A percentile compares a stretch with the other conserved stretches of the same genome.
phyloP scores from a whole-genome alignment of 2,329 filamentous ascomycete species.

The Xylariomycetidae sp. region DNA sequence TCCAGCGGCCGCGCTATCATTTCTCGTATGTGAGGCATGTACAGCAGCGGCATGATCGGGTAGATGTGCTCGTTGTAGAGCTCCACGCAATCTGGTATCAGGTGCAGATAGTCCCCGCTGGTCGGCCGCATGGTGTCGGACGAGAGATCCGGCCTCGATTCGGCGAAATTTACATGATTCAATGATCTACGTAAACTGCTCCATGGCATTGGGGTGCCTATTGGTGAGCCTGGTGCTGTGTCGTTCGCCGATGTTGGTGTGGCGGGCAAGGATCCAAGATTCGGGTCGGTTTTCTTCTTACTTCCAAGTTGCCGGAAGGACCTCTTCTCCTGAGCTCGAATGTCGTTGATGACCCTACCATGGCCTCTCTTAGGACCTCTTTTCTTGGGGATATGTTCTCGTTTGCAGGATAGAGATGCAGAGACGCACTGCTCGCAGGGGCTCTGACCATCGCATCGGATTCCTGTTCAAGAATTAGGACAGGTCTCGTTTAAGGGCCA shows the following conservation, averaged over 20 bases:
- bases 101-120: constrained; percentile 36
- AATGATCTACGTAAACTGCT: constrained; percentile 16
- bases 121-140: constrained; percentile 37
- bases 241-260: constrained; percentile 1
- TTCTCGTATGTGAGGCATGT: constrained; percentile 47
- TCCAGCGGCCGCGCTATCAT: constrained; percentile 38
- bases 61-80: constrained; percentile 58
- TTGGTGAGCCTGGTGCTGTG: constrained; percentile 15
- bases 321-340: constrained; percentile 42
- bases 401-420: constrained; percentile 55
- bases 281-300: constrained; percentile 5
- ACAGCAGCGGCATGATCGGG: constrained; percentile 56
- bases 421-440: constrained; percentile 57
- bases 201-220: constrained; percentile 24
- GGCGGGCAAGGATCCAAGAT: not conserved
- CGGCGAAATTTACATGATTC: constrained; percentile 26
- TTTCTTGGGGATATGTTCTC: constrained; percentile 59
- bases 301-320: constrained; percentile 20
- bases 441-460: constrained; percentile 38
- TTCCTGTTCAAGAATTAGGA: constrained; percentile 27
- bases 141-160: constrained; percentile 32
- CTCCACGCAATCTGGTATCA: constrained; percentile 50
- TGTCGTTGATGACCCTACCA: constrained; percentile 57
- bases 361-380: constrained; percentile 57
- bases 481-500: too few relatives aligned